Evolutionary conservation across 2,329 filamentous ascomycete species (phyloP).

Genomic region (Fusarium solani-melongenae): DNA sequence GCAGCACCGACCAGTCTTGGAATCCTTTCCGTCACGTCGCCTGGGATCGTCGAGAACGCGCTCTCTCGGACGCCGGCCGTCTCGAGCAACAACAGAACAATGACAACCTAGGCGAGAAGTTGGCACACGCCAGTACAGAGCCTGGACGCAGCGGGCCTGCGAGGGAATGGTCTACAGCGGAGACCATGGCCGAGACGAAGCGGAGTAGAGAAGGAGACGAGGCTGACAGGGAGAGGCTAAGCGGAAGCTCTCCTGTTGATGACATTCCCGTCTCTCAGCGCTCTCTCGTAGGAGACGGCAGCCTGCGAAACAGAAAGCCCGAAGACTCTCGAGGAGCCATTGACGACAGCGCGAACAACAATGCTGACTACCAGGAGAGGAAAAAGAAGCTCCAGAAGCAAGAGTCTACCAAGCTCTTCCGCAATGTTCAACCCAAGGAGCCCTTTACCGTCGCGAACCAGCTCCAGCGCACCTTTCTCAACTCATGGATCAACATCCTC

Average conservation of each 20-base stretch:
- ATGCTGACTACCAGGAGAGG: conserved; percentile 41
- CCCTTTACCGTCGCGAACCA: conserved; percentile 73
- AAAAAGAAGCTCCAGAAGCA: conserved; percentile 51
- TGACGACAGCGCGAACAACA: conserved; percentile 5
- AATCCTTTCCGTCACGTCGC: conserved; percentile 59
- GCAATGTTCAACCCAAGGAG: conserved; percentile 60
- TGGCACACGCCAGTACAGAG: conserved; percentile 51
- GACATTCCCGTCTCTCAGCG: conserved; percentile 35
- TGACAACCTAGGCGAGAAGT: conserved; percentile 40
- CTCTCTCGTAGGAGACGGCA: conserved; percentile 29
- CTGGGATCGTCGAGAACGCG: conserved; percentile 46
- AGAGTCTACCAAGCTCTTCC: conserved; percentile 56
- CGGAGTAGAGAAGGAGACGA: conserved; percentile 32
- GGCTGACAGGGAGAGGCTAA: conserved; percentile 31
- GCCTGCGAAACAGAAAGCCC: conserved; percentile 47
- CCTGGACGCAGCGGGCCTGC: conserved; percentile 41
- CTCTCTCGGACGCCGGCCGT: conserved; percentile 43
- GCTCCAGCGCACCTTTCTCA: conserved; percentile 78
- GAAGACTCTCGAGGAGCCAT: conserved; percentile 30
- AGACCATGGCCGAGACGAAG: conserved; percentile 36
- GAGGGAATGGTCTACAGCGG: conserved; percentile 41
- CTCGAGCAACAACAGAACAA: conserved; percentile 46
- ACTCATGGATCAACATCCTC: conserved; percentile 88
- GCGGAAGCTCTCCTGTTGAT: conserved; percentile 26
- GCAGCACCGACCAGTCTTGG: conserved; percentile 52